phyloP scores from a whole-genome alignment of 2,329 filamentous ascomycete genomes.

The Pseudogymnoascus sp. region DNA sequence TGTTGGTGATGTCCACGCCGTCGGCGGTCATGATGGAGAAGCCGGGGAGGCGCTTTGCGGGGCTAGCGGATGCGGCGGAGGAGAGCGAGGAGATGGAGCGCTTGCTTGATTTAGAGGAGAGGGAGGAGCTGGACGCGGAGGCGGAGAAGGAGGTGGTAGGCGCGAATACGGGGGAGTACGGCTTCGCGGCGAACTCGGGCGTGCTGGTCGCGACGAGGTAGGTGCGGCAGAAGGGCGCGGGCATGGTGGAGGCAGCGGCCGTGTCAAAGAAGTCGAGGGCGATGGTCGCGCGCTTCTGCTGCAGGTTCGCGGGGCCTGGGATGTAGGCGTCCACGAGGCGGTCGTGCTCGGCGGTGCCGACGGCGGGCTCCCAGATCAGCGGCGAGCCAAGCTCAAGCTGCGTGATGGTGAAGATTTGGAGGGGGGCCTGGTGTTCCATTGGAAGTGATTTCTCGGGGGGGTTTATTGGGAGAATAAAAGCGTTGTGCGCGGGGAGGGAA shows the following conservation, averaged over 20 bases:
- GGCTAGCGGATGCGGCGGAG: constrained; percentile 11
- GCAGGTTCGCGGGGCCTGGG: constrained; percentile 42
- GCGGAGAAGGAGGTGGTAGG: constrained; percentile 31
- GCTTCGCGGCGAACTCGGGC: not conserved
- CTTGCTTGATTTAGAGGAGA: constrained; percentile 4
- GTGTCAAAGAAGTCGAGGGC: constrained; percentile 53
- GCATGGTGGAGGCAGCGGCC: constrained; percentile 44
- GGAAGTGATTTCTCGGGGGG: not conserved
- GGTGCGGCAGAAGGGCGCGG: constrained; percentile 48
- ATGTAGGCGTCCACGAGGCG: constrained; percentile 51
- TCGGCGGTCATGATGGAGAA: constrained; percentile 62
- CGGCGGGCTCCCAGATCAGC: constrained; percentile 58
- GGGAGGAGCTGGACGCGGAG: not conserved
- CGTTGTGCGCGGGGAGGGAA: not conserved
- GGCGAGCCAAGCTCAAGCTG: constrained; percentile 49
- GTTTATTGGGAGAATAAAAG: not conserved
- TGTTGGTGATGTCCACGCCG: constrained; percentile 54
- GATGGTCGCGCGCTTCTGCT: constrained; percentile 51
- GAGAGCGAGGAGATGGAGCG: not conserved
- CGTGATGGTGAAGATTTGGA: constrained; percentile 39
- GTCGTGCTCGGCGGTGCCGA: constrained; percentile 55
- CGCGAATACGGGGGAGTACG: constrained; percentile 48
- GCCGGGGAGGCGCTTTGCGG: constrained; percentile 39
- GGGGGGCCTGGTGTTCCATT: not conserved
- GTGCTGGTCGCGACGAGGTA: constrained; percentile 28